Base-by-base conservation (phyloP, 163 green algal genomes). In the Trebouxia gelatinosa region DNA sequence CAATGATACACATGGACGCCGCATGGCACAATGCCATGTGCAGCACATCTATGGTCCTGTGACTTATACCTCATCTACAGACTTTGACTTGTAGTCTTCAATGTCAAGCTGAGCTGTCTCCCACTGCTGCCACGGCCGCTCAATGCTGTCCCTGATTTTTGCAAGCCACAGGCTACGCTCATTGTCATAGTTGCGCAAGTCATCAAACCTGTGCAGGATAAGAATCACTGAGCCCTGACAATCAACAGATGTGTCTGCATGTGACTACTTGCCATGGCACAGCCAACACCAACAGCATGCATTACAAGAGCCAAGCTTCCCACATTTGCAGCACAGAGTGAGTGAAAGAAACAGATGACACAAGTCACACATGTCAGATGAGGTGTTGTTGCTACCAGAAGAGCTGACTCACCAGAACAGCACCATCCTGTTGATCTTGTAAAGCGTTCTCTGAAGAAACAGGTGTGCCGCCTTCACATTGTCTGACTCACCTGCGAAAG, bases 401-500 rank as follows among this genome's bases (percentile, higher is more conserved):
- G n/a, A 31, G 39, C 6, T 0, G 4, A 46, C 87, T 43, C 40
- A 91, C 86, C 86, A 92, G 74, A 91, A 92, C 62, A 89, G 70
- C 43, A 79, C 81, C 28, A 90, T 77, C 0, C 88, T 80, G 80
- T 92, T 92, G 66, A 92, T 86, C 76, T 77, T 84, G 83, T 92
- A 92, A 37, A 92, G 70, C 28, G 78, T 50, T 28, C 86, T 85
- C 75, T 92, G 88, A 70, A 92, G 77, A 40, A 90, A 90, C 28
- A 82, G 64, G 74, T 90, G 86, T 1, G 77, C 77, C 5, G 51
- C 26, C 6, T 78, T 48, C 21, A 6, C 35, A 19, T 59, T 28
- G 13, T 70, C 64, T 71, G 16, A 7, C 11, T 66, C n/a, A 28
- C 39, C 48, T 78, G 57, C 48, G n/a, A n/a, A n/a, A n/a, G n/a